Conservation (phyloP, 2,329 filamentous ascomycete species). For the Thermochaetoides dissita region DNA sequence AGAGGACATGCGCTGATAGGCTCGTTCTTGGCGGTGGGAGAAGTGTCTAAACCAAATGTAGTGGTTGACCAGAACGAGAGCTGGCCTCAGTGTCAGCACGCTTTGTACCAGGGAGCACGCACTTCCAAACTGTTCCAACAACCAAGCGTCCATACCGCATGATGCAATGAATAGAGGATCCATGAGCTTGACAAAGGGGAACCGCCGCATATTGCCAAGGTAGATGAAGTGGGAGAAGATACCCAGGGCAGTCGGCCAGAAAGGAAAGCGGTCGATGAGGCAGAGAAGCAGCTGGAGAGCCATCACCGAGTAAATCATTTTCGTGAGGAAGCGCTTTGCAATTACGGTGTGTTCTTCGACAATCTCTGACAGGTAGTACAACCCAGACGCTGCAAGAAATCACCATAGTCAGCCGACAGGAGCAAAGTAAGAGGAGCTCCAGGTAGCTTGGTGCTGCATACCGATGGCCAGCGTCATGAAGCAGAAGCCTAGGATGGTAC, state of each 20-base stretch:
- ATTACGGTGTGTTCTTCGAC: conserved; percentile 96
- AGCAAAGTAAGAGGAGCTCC: conserved; percentile 49
- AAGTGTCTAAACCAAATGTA: conserved; percentile 96
- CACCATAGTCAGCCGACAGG: conserved; percentile 84
- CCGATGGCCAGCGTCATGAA: conserved; percentile 92
- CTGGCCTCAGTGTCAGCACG: conserved; percentile 24
- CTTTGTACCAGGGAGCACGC: no score
- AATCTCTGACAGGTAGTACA: conserved; percentile 95
- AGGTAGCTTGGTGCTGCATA: conserved; percentile 24
- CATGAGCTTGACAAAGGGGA: conserved; percentile 66
- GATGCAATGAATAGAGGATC: conserved; percentile 78
- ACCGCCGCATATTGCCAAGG: conserved; percentile 65
- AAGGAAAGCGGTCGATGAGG: conserved; percentile 73
- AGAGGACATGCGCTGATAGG: conserved; percentile 43
- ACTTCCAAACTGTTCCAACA: no score
- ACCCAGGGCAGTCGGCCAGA: conserved; percentile 58
- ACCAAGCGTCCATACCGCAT: conserved; percentile 44
- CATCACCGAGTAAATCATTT: conserved; percentile 74
- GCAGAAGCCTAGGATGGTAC: conserved; percentile 74
- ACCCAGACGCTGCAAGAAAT: conserved; percentile 84
- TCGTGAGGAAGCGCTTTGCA: conserved; percentile 72
- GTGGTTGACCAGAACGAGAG: conserved; percentile 77
- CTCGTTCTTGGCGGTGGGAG: conserved; percentile 45
- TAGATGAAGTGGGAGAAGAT: conserved; percentile 75
- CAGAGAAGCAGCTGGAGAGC: conserved; percentile 59